A percentile compares a stretch with the other conserved stretches of the same genome.
Conservation (phyloP, 768 basidiomycete species). For the Lyophyllum shimeji region DNA sequence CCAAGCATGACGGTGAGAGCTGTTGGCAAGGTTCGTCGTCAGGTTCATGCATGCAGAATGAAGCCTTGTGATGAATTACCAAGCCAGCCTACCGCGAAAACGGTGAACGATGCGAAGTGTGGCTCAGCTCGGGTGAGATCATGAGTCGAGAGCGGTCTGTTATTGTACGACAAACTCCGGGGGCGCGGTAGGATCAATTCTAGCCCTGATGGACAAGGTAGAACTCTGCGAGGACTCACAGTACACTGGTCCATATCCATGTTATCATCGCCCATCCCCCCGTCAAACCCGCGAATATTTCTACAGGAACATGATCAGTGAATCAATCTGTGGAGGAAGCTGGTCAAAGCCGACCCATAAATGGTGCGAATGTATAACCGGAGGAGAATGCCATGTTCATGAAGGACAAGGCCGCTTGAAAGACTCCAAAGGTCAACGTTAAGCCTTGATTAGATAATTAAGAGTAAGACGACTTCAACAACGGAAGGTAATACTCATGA, state of each 20-base stretch:
- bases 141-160: constrained; percentile 15
- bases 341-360: background rate
- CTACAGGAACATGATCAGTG: background rate
- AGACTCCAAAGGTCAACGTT: background rate
- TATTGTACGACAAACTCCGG: constrained; percentile 9
- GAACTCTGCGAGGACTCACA: background rate
- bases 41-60: too few species aligned
- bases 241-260: constrained; percentile 3
- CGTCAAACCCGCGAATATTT: background rate
- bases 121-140: constrained; percentile 8
- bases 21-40: background rate
- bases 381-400: background rate
- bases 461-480: background rate
- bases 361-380: background rate
- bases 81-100: background rate
- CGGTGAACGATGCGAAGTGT: constrained; percentile 11
- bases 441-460: background rate
- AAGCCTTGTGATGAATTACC: too few species aligned
- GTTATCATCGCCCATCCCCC: background rate
- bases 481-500: background rate
- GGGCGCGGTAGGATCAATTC: background rate
- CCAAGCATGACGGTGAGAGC: constrained; percentile 4
- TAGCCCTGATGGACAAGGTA: background rate
- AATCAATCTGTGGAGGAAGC: background rate
- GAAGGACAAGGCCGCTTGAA: background rate